Base-by-base conservation (phyloP, 208 protist genomes). In the Acanthamoeba royreba region DNA sequence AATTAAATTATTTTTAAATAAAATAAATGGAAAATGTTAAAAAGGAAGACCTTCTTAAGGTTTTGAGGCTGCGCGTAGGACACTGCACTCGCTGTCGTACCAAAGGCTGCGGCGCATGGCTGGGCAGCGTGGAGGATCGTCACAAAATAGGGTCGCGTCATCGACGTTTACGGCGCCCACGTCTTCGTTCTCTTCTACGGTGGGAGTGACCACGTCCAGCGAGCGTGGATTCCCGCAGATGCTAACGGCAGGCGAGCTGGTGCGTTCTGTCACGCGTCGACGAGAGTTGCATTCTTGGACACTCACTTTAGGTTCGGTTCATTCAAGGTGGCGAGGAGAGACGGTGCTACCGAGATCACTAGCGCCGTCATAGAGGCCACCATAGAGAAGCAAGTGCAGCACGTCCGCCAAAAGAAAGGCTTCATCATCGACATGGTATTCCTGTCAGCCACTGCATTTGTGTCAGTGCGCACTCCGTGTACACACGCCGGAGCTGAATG, bases 401-500 rank as follows among this genome's bases (percentile, higher is more conserved):
- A 93, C 45, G 55, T 93, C 42, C 55, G 63, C 45, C 45, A 72
- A 7, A 93, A 93, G 88, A 83, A 81, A 40, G 88, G 58, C 8
- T 93, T 93, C 46, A 93, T 93, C 45, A 81, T 93, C 4, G 88
- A 93, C 47, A 93, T 93, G 88, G 88, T 90, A 81, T 61, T 61
- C n/a, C 2, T 33, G 58, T 66, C 58, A 38, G 19, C 1, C 58
- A 35, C 58, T 28, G 1, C 25, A n/a, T n/a, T n/a, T n/a, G n/a
- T n/a, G n/a, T n/a, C n/a, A n/a, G n/a, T n/a, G n/a, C n/a, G n/a
- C n/a, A n/a, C n/a, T n/a, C n/a, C n/a, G n/a, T n/a, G n/a, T n/a
- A n/a, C n/a, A n/a, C n/a, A n/a, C n/a, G n/a, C n/a, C n/a, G n/a
- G n/a, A n/a, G n/a, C n/a, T n/a, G n/a, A n/a, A n/a, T n/a, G n/a